A percentile compares a stretch with the other conserved stretches of the same genome.
Evolutionary conservation across 257 asterid species (phyloP).

Genomic region (Voacanga thouarsii): DNA sequence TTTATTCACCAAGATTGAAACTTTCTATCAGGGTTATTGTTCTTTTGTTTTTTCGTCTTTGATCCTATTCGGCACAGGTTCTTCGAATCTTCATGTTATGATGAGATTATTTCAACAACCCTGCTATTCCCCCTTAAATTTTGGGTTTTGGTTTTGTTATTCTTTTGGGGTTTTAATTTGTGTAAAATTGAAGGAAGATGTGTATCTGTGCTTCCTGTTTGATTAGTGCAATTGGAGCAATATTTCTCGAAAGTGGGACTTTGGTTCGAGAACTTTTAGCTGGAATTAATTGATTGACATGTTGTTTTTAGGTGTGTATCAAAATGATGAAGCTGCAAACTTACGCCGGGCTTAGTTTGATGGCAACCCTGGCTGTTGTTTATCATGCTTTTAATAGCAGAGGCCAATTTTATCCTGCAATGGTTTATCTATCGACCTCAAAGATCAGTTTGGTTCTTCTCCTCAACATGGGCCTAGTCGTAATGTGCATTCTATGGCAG

Average conservation of each 20-base stretch:
- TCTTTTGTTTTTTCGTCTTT: neutral
- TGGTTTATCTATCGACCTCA: constrained; percentile 85
- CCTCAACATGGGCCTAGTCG: constrained; percentile 80
- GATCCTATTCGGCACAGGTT: neutral
- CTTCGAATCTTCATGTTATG: neutral
- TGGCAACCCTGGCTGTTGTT: constrained; percentile 64
- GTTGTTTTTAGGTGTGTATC: constrained; percentile 32
- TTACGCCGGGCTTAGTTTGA: constrained; percentile 67
- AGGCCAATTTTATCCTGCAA: constrained; percentile 94
- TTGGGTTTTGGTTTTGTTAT: neutral
- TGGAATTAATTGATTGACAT: constrained; percentile 15
- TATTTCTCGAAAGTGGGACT: neutral
- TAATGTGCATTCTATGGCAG: constrained; percentile 92
- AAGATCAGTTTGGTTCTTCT: constrained; percentile 86
- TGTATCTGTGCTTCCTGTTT: neutral
- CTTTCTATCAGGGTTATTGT: neutral
- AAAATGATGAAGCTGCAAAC: constrained; percentile 86
- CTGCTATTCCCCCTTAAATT: neutral
- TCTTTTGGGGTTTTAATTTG: neutral
- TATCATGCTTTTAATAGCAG: constrained; percentile 82
- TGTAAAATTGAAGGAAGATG: neutral
- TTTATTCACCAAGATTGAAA: neutral
- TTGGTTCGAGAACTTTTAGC: neutral
- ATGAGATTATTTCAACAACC: neutral
- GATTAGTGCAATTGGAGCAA: neutral